Evolutionary conservation across 331 rosid genomes (phyloP), one percentile per base, ranked within the genome.

Genomic region (Pyrus hybrid): DNA sequence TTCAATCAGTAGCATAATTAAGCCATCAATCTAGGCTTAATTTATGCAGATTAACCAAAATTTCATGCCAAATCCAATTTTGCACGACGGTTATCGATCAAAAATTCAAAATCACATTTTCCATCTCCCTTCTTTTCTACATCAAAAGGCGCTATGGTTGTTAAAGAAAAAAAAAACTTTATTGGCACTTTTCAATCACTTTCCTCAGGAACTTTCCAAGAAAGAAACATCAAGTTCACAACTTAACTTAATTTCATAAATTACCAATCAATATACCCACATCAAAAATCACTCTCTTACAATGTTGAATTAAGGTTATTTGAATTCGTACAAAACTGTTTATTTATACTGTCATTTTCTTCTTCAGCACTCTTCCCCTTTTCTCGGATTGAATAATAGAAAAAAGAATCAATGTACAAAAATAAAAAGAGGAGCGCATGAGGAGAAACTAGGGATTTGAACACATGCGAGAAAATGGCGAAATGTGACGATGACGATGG

Each of bases 221-320:
- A 54, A 67, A 76, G 51, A 62, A 65, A 32, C 47, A 54, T 73
- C 79, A 67, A 22, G 56, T 61, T 80, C 71, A 7, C 26, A 51
- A 43, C 80, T 76, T 49, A 35, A n/a, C 10, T 21, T 23, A 16
- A 63, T 58, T 72, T 72, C 79, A 49, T 74, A 75, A 21, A 80
- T 74, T 8, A 80, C 75, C 47, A 71, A 47, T 30, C 72, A 41
- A 41, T 41, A 41, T 1, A 41, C 3, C 13, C 45, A 10, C 47
- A 1, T 41, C 5, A 41, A 41, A 41, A 41, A 41, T 41, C 47
- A 41, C 47, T 41, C 1, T 41, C 47, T 41, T 41, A 10, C 43
- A 1, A 41, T 41, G 47, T 3, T 37, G 45, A 37, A 37, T 37
- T 10, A 37, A 37, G 45, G 45, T 37, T 37, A 37, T 37, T 37